These are phyloP conservation scores for Erucastrum elatum DNA, from an alignment of 345 rosid species.

Conservation along the genomic window DNA sequence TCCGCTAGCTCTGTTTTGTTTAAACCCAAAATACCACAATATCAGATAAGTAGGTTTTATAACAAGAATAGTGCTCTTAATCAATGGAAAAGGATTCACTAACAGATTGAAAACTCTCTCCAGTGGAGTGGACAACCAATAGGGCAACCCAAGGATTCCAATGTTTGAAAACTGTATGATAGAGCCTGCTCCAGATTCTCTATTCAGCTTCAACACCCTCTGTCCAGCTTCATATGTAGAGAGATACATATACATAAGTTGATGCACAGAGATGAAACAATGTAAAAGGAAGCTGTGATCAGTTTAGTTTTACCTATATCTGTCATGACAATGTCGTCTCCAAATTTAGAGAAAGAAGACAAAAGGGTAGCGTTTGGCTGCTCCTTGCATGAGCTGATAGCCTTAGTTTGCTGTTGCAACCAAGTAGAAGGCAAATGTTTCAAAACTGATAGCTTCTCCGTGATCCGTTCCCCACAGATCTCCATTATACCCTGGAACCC, in stretches of 20 bases:
- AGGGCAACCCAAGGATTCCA: constrained; percentile 83
- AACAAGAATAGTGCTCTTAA: not conserved
- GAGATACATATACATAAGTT: not conserved
- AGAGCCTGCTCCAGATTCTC: constrained; percentile 64
- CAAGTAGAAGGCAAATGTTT: constrained; percentile 55
- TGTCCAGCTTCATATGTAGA: constrained; percentile 57
- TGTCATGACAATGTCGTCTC: constrained; percentile 53
- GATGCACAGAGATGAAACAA: constrained; percentile 8
- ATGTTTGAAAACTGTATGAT: constrained; percentile 66
- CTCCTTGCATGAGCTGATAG: constrained; percentile 39
- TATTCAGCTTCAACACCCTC: constrained; percentile 60
- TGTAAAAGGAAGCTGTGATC: not conserved
- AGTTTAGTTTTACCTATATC: constrained; percentile 55
- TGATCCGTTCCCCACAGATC: constrained; percentile 51
- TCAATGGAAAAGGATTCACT: constrained; percentile 40
- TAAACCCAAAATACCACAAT: constrained; percentile 14
- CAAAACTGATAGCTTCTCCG: constrained; percentile 63
- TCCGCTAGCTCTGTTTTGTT: constrained; percentile 56
- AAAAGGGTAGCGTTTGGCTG: constrained; percentile 49
- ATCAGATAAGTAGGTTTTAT: not conserved
- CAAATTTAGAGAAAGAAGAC: constrained; percentile 58
- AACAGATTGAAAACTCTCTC: constrained; percentile 72
- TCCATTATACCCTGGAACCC: constrained; percentile 60
- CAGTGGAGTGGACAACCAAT: constrained; percentile 66
- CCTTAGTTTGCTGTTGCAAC: constrained; percentile 52